Percentiles rank a stretch among this genome's conserved stretches.
Evolutionary conservation across 805 yeast species (phyloP).

Genomic region (Starmerella apis): DNA sequence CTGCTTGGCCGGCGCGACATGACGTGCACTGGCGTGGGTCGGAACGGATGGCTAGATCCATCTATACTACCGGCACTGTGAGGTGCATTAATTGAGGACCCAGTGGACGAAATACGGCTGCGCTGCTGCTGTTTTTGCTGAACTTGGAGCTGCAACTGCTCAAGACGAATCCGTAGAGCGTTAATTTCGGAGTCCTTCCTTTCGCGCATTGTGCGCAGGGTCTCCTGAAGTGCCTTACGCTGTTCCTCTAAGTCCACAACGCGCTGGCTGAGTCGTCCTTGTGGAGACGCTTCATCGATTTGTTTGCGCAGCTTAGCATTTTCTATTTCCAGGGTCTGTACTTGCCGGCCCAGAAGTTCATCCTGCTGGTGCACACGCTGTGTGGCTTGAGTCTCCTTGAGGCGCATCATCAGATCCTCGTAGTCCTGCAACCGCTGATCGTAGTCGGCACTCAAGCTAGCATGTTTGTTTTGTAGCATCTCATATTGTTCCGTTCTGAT

Average conservation of each 20-base stretch:
- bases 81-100: not conserved
- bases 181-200: constrained; percentile 33
- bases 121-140: constrained; percentile 22
- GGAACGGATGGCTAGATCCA: not conserved
- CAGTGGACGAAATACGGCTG: not conserved
- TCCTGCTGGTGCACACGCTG: constrained; percentile 14
- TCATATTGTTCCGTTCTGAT: constrained; percentile 28
- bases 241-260: constrained; percentile 31
- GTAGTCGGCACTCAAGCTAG: constrained; percentile 21
- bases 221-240: constrained; percentile 34
- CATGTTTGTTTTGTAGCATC: constrained; percentile 23
- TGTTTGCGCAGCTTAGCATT: constrained; percentile 28
- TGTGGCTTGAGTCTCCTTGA: constrained; percentile 23
- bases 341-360: constrained; percentile 28
- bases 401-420: constrained; percentile 7
- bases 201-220: constrained; percentile 34
- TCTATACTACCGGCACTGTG: not conserved
- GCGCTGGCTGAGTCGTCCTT: constrained; percentile 32
- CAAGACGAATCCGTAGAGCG: constrained; percentile 27
- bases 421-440: constrained; percentile 4
- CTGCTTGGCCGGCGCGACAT: constrained; percentile 1
- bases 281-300: constrained; percentile 28
- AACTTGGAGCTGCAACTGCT: constrained; percentile 21
- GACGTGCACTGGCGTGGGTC: constrained; percentile 5
- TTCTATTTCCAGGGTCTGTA: constrained; percentile 30